Evolutionary conservation across 306 rosid genomes (phyloP).

Genomic region (Castanopsis chinensis): DNA sequence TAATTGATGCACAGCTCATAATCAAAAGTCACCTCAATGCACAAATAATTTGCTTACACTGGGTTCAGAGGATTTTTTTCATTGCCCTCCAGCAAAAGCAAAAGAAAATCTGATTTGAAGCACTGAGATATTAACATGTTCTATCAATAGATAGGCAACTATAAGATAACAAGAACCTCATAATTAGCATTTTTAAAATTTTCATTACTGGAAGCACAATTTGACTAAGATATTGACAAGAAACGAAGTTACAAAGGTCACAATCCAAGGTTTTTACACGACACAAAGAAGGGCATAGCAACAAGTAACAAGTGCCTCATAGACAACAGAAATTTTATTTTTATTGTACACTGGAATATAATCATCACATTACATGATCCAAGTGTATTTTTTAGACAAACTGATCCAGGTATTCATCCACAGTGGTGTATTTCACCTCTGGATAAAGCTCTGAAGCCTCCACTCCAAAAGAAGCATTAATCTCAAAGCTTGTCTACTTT

Average conservation of each 20-base stretch:
- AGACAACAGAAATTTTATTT: not conserved
- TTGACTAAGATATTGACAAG: not conserved
- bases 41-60: too few relatives aligned
- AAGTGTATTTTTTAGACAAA: slow-evolving; percentile 22
- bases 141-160: not conserved
- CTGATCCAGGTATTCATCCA: slow-evolving; percentile 29
- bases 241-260: not conserved
- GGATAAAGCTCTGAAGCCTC: slow-evolving; percentile 50
- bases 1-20: too few relatives aligned
- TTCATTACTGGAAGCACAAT: not conserved
- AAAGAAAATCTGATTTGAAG: too few relatives aligned
- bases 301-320: not conserved
- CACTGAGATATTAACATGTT: not conserved
- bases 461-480: slow-evolving; percentile 37
- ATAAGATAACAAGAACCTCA: not conserved
- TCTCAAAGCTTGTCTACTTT: slow-evolving; percentile 32
- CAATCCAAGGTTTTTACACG: not conserved
- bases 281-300: not conserved
- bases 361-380: not conserved
- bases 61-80: too few relatives aligned
- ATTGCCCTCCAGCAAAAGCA: too few relatives aligned
- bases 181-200: not conserved
- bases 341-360: not conserved
- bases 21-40: too few relatives aligned
- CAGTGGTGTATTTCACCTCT: slow-evolving; percentile 39